Base-by-base conservation (phyloP, 306 rosid species). In the Lablab purpureus region DNA sequence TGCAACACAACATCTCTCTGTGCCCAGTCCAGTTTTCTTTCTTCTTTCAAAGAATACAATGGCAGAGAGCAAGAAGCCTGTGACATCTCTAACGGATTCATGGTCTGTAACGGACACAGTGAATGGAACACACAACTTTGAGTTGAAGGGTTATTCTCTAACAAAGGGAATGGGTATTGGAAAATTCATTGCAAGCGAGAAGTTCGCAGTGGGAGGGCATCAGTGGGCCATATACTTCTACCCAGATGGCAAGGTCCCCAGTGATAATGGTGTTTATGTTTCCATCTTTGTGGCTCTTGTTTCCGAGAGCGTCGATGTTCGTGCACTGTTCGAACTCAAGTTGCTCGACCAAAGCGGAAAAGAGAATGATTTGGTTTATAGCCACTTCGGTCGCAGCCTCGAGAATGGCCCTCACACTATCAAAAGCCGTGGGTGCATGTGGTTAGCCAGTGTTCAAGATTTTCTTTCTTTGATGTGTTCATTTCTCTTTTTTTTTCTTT, bases 221-320 rank as follows among this genome's bases (percentile, higher is more conserved):
- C 91, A 92, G 78, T 95, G 99, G 99, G 97, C 97, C 2, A 88
- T 95, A 9, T 92, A 92, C 80, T 94, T 94, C 75, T 94, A 91
- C 75, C 99, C 97, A 1, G 97, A 94, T 34, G 98, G 98, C 0
- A 92, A 89, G 72, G 84, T 91, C 65, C 97, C 94, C 0, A 95
- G 91, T 80, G 97, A 95, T 13, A 90, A 92, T 55, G 90, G 97
- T 12, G 85, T 91, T 3, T 95, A 87, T 50, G 97, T 95, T 2
- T 95, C 97, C 15, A 92, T 92, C 43, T 95, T 88, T 84, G 88
- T 92, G 50, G 96, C 97, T 4, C 90, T 92, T 8, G 97, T 92
- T 9, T 88, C 94, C 45, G 91, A 86, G 49, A 92, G 96, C 23
- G 91, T 89, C 65, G 90, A 94, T 47, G 98, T 94, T 1, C 85